Percentiles rank a stretch among this genome's conserved stretches.
phyloP scores from a whole-genome alignment of 257 asterid species.

The Solanum habrochaites region DNA sequence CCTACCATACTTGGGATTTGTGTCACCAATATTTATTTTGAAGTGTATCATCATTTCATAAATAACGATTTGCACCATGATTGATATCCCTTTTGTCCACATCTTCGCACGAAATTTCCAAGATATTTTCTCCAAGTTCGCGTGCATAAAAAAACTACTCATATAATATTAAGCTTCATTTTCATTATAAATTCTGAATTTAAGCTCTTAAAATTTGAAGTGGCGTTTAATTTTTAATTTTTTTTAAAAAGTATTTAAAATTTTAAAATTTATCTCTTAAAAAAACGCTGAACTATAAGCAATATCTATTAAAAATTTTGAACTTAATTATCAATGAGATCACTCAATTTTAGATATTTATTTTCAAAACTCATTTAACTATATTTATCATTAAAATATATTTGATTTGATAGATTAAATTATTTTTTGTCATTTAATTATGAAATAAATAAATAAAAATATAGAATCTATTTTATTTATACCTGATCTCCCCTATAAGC shows the following conservation, averaged over 20 bases:
- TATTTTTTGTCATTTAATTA: too few relatives aligned
- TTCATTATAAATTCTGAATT: background rate
- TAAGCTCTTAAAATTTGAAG: background rate
- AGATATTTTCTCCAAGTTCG: background rate
- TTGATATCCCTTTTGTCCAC: background rate
- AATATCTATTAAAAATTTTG: too few relatives aligned
- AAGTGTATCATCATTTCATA: background rate
- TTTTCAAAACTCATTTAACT: too few relatives aligned
- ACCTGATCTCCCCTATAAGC: background rate
- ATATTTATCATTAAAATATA: too few relatives aligned
- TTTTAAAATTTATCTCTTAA: background rate
- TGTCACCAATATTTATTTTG: background rate
- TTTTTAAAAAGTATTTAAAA: too few relatives aligned
- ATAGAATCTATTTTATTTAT: background rate
- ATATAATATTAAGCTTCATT: background rate
- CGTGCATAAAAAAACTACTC: background rate
- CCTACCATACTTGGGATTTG: background rate
- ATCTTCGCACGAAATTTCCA: background rate
- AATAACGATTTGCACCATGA: background rate
- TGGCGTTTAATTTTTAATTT: too few relatives aligned
- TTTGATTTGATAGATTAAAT: too few relatives aligned
- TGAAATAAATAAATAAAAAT: background rate
- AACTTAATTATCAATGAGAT: too few relatives aligned
- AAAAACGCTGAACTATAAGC: too few relatives aligned
- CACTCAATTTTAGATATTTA: too few relatives aligned